Evolutionary conservation across 2,329 filamentous ascomycete species (phyloP).

Genomic region (Epichloe bromicola): DNA sequence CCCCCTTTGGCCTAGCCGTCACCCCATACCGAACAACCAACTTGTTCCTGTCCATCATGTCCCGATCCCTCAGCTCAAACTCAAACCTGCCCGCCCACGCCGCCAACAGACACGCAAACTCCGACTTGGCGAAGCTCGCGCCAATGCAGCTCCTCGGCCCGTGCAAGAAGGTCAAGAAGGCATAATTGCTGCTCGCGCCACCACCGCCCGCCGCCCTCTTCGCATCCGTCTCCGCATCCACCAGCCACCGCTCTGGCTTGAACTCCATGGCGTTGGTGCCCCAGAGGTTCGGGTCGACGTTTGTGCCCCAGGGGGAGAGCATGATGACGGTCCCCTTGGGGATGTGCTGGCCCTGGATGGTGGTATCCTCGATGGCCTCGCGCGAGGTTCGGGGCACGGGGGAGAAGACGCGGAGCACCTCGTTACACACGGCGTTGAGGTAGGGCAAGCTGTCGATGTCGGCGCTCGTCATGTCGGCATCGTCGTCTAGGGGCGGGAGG

Average conservation of each 20-base stretch:
- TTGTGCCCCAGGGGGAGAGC: conserved; percentile 54
- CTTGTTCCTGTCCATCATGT: conserved; percentile 52
- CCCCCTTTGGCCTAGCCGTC: conserved; percentile 61
- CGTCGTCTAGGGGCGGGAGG: conserved; percentile 37
- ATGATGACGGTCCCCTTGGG: conserved; percentile 59
- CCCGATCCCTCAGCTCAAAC: conserved; percentile 41
- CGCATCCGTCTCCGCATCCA: conserved; percentile 8
- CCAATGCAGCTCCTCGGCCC: conserved; percentile 82
- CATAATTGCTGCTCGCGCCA: conserved; percentile 63
- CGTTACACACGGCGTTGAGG: conserved; percentile 65
- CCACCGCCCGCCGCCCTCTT: conserved; percentile 42
- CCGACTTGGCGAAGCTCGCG: conserved; percentile 63
- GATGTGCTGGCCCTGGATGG: conserved; percentile 49
- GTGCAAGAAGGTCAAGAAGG: conserved; percentile 71
- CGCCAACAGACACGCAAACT: conserved; percentile 75
- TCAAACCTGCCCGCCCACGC: conserved; percentile 64
- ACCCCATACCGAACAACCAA: conserved; percentile 56
- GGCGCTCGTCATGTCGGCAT: conserved; percentile 22
- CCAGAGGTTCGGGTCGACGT: conserved; percentile 59
- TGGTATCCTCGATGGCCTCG: conserved; percentile 49
- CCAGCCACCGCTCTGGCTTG: conserved; percentile 66
- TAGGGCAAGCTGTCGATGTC: conserved; percentile 66
- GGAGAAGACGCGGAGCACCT: conserved; percentile 60
- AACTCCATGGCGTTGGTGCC: conserved; percentile 62
- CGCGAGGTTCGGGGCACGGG: conserved; percentile 63